Evolutionary conservation across 2,329 filamentous ascomycete genomes (phyloP), one percentile per base, ranked within the genome.

Genomic region (Epichloe scottii): DNA sequence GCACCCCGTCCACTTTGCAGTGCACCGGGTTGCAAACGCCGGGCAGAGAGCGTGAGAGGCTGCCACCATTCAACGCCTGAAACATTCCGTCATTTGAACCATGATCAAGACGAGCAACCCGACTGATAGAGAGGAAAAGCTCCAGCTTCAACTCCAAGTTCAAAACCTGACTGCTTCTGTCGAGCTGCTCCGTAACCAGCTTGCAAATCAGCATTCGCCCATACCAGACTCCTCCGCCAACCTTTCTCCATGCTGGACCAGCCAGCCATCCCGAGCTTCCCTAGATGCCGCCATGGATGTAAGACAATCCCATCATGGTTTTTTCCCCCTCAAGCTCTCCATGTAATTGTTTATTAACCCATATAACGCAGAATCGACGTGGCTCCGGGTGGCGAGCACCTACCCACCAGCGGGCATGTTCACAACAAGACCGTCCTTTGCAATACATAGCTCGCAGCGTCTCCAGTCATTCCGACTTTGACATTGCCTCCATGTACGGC

Each of bases 371-470:
- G 54, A 34, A 19, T 46, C 44, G 30, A 35, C 17, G n/a, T 39
- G 14, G 17, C 15, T 46, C 41, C 1, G 47, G 50, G 7, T 57
- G 40, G 37, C 26, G 19, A 37, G 54, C 57, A 5, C 46, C 51
- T 41, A 56, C 55, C 46, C 56, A 56, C 34, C 60, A 58, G 52
- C 57, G 60, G 30, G 57, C 59, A 19, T 55, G 55, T 41, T 65
- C 63, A 26, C 63, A 65, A 43, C 62, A 66, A 50, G 55, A 59
- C 1, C 52, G 62, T 12, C 54, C 61, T 8, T 62, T 66, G 1
- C 63, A 67, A 33, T 62, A 63, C 54, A 76, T 76, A 73, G 65
- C 67, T 57, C 71, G 73, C 51, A 69, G 65, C 50, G 61, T 63
- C 14, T 76, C 73, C 39, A 70, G 65, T 56, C 63, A 66, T 34